Percentiles rank a stretch among this genome's conserved stretches.
These are phyloP conservation scores for Reticulascus tulasneorum DNA, from an alignment of 2,329 filamentous ascomycete species.

Conservation along the genomic window DNA sequence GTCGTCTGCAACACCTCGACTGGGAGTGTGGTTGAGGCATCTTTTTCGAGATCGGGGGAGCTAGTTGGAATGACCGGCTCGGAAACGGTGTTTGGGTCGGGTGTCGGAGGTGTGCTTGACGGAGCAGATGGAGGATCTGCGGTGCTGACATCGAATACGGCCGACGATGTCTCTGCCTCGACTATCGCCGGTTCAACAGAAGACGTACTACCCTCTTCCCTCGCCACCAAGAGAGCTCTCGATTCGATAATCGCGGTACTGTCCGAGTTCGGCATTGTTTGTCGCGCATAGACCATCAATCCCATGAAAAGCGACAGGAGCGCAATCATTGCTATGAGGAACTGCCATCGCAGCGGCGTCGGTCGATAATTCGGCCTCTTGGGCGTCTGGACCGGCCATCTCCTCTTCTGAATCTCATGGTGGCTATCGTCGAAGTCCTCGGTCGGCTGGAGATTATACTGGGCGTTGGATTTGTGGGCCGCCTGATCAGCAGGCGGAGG, in stretches of 20 bases:
- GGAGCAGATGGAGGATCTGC: background rate
- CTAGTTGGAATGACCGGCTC: background rate
- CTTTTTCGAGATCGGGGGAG: background rate
- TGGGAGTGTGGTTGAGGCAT: too few relatives aligned
- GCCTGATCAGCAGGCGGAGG: constrained; percentile 10
- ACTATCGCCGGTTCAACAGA: background rate
- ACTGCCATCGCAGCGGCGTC: constrained; percentile 27
- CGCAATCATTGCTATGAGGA: constrained; percentile 20
- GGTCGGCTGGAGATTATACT: constrained; percentile 26
- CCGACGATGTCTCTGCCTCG: background rate
- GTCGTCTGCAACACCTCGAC: too few relatives aligned
- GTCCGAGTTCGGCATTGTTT: constrained; percentile 26
- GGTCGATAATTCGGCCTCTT: constrained; percentile 25
- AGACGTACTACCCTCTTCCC: background rate
- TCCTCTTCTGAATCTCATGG: constrained; percentile 3
- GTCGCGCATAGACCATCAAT: constrained; percentile 22
- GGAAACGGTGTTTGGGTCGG: too few relatives aligned
- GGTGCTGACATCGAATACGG: too few relatives aligned
- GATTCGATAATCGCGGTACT: constrained; percentile 20
- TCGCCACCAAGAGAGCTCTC: background rate
- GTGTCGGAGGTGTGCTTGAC: background rate
- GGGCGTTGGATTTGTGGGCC: constrained; percentile 24
- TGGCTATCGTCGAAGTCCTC: constrained; percentile 21
- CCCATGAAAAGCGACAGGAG: constrained; percentile 21
- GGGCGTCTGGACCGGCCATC: background rate